Conservation (phyloP, 768 basidiomycete species). For the Phlebiopsis gigantea region DNA sequence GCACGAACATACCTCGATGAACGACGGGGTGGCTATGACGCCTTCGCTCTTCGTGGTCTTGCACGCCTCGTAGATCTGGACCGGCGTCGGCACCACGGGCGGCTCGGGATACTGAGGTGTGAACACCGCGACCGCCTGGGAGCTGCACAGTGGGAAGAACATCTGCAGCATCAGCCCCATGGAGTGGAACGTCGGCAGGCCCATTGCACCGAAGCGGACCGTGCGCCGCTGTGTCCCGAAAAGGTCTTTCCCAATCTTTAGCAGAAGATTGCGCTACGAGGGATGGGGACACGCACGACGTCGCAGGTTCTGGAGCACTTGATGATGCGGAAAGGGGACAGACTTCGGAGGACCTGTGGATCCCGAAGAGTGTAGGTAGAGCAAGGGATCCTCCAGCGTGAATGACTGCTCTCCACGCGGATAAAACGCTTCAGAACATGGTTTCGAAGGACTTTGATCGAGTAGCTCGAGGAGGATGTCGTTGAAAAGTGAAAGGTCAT, state of each 20-base stretch:
- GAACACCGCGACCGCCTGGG: slow-evolving; percentile 2
- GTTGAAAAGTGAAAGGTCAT: slow-evolving; percentile 13
- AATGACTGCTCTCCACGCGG: neutral
- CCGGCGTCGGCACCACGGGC: slow-evolving; percentile 14
- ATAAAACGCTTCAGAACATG: neutral
- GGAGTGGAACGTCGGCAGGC: slow-evolving; percentile 6
- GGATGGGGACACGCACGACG: neutral
- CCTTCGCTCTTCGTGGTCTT: slow-evolving; percentile 1
- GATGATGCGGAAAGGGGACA: slow-evolving; percentile 21
- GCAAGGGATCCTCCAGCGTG: neutral
- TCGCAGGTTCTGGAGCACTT: neutral
- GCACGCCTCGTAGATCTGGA: slow-evolving; percentile 2
- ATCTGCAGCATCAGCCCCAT: slow-evolving; percentile 5
- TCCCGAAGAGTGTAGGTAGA: slow-evolving; percentile 45
- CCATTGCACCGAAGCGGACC: neutral
- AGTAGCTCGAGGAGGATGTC: neutral
- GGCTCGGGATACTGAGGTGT: slow-evolving; percentile 6
- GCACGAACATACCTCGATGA: slow-evolving; percentile 12
- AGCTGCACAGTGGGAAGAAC: slow-evolving; percentile 4
- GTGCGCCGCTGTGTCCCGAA: neutral
- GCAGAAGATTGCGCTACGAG: neutral
- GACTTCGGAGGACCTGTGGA: slow-evolving; percentile 43
- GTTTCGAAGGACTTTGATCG: neutral
- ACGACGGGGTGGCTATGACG: slow-evolving; percentile 7
- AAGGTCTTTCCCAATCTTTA: neutral